Conservation (phyloP, 2,329 filamentous ascomycete genomes). For the Penicillium hordei region DNA sequence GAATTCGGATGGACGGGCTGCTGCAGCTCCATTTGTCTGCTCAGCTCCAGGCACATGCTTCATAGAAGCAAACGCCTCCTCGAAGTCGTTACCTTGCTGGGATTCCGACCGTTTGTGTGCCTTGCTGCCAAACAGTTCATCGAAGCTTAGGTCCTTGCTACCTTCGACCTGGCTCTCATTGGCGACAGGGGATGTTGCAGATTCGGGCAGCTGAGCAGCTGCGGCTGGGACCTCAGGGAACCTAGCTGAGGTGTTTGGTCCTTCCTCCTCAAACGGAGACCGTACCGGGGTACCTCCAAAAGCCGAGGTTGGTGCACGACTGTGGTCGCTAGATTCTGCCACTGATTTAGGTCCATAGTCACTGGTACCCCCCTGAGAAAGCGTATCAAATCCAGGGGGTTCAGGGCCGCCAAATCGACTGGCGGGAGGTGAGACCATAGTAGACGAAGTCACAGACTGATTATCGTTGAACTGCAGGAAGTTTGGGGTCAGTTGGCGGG, state of each 20-base stretch:
- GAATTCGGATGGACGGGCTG: constrained; percentile 64
- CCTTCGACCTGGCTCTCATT: constrained; percentile 24
- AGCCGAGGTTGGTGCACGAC: constrained; percentile 15
- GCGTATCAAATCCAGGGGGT: constrained; percentile 46
- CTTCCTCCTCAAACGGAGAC: constrained; percentile 41
- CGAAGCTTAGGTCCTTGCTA: constrained; percentile 44
- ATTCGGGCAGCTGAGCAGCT: constrained; percentile 19
- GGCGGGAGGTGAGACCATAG: constrained; percentile 71
- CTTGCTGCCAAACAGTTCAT: constrained; percentile 47
- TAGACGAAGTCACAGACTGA: constrained; percentile 73
- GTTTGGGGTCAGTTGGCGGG: constrained; percentile 73
- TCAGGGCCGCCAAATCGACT: constrained; percentile 60
- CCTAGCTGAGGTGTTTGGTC: constrained; percentile 22
- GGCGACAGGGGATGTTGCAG: constrained; percentile 48
- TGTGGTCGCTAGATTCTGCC: constrained; percentile 25
- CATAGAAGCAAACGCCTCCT: constrained; percentile 49
- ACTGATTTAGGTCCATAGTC: constrained; percentile 36
- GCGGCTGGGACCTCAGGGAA: constrained; percentile 23
- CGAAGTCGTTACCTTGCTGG: constrained; percentile 49
- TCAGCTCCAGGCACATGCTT: constrained; percentile 51
- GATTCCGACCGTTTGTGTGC: constrained; percentile 47
- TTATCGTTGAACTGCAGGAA: constrained; percentile 69
- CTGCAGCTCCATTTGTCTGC: constrained; percentile 31
- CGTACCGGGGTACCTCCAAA: constrained; percentile 19
- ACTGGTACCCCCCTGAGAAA: constrained; percentile 39